Percentiles rank a stretch among this genome's conserved stretches.
Evolutionary conservation across 768 basidiomycete genomes (phyloP).

Genomic region (Podaxis mareebaensis): DNA sequence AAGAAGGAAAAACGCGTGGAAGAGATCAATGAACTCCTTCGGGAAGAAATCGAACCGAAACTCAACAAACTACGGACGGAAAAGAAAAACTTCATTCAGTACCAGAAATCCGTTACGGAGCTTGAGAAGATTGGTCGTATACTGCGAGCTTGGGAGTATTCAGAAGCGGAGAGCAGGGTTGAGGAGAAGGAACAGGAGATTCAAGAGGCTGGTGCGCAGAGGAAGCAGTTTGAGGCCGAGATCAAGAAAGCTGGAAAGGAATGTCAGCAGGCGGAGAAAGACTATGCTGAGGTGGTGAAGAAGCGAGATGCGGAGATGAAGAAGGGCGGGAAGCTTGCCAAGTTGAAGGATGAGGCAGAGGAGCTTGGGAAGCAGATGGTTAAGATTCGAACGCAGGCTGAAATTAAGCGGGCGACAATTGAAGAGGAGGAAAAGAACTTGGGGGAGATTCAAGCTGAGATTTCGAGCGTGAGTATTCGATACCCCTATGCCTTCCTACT

Average conservation of each 20-base stretch:
- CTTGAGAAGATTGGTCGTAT: constrained; percentile 83
- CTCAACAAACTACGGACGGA: constrained; percentile 87
- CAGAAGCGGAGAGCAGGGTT: constrained; percentile 53
- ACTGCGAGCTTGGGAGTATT: constrained; percentile 90
- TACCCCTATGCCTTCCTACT: background rate
- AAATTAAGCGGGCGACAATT: constrained; percentile 75
- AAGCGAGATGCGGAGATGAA: constrained; percentile 84
- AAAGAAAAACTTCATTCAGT: constrained; percentile 86
- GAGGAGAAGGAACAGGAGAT: constrained; percentile 59
- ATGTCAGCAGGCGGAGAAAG: constrained; percentile 64
- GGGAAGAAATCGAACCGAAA: constrained; percentile 93
- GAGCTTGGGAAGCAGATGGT: constrained; percentile 78
- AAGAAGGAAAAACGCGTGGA: constrained; percentile 97
- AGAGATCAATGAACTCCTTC: constrained; percentile 77
- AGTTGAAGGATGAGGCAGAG: constrained; percentile 77
- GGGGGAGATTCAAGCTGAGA: constrained; percentile 49
- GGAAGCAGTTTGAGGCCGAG: constrained; percentile 43
- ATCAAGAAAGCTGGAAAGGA: constrained; percentile 56
- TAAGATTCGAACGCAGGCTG: constrained; percentile 82
- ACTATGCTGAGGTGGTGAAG: constrained; percentile 63
- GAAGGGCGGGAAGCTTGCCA: constrained; percentile 91
- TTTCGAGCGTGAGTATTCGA: constrained; percentile 54
- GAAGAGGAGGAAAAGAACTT: constrained; percentile 75
- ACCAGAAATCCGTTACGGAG: constrained; percentile 86
- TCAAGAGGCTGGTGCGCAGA: constrained; percentile 47